Conservation (phyloP, 2,329 filamentous ascomycete genomes). For the Ceratocystis cubensis region DNA sequence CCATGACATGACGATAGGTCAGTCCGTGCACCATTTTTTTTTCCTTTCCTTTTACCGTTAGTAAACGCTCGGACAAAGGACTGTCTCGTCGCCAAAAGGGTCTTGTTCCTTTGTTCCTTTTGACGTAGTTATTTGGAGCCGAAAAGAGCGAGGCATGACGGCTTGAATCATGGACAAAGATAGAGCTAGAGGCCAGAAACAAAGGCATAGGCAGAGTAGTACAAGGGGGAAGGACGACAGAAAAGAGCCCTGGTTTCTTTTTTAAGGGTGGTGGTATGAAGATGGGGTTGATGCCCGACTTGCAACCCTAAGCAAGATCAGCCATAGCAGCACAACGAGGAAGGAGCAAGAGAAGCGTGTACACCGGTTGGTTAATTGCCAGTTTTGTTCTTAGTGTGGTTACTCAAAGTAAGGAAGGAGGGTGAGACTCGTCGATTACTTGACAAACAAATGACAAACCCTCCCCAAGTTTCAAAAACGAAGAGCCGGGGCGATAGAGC, state of each 20-base stretch:
- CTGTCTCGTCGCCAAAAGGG: not conserved
- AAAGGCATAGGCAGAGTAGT: not conserved
- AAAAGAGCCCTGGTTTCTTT: not conserved
- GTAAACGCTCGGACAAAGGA: not conserved
- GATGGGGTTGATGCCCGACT: not conserved
- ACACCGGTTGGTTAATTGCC: not conserved
- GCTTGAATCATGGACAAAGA: not conserved
- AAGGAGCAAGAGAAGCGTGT: not conserved
- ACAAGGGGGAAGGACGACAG: not conserved
- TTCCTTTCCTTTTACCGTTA: not conserved
- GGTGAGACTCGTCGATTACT: not conserved
- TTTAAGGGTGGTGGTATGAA: not conserved
- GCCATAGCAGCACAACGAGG: not conserved
- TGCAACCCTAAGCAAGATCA: not conserved
- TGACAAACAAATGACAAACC: not conserved
- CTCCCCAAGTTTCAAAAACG: not conserved
- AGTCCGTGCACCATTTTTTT: not conserved
- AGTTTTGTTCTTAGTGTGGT: not conserved
- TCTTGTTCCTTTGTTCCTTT: constrained; percentile 4
- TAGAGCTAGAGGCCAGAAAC: too few species aligned
- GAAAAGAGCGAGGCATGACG: constrained; percentile 3
- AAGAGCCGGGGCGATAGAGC: not conserved
- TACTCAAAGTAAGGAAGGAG: not conserved
- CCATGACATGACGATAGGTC: not conserved
- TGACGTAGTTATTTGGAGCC: constrained; percentile 1